phyloP scores from a whole-genome alignment of 148 eudicot genomes.

The Rhododendron griersonianum region DNA sequence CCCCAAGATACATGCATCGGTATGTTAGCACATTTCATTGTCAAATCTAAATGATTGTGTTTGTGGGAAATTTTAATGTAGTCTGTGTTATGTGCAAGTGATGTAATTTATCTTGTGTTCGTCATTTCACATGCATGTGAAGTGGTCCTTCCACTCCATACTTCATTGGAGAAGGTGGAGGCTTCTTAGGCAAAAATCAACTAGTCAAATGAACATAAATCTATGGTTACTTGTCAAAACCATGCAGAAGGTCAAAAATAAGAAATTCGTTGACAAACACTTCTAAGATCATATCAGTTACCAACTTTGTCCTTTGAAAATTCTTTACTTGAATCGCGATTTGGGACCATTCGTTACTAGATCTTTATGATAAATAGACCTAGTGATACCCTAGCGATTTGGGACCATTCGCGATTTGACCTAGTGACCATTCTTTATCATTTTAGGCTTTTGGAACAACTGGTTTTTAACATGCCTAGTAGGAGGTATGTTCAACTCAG shows the following conservation, averaged over 20 bases:
- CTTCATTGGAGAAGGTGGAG: background rate
- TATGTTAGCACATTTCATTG: slow-evolving; percentile 17
- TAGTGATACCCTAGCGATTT: no score
- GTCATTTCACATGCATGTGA: background rate
- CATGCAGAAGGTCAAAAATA: background rate
- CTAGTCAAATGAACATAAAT: background rate
- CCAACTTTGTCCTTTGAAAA: no score
- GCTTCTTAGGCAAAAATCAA: background rate
- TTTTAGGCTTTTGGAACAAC: no score
- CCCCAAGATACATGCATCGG: slow-evolving; percentile 88
- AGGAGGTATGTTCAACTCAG: no score
- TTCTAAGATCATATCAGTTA: background rate
- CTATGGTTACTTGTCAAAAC: background rate
- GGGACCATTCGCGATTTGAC: no score
- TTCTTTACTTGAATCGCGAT: no score
- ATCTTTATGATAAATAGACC: no score
- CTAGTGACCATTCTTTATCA: no score
- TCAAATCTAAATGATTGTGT: background rate
- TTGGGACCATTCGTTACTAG: no score
- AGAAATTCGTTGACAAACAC: background rate
- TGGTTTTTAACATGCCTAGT: no score
- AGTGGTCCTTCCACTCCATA: background rate
- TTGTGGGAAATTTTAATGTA: background rate
- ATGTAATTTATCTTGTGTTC: background rate
- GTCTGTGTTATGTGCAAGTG: background rate